A percentile compares a stretch with the other conserved stretches of the same genome.
Conservation (phyloP, 192 early-diverging fungal genomes). For the Entomortierella beljakovae region DNA sequence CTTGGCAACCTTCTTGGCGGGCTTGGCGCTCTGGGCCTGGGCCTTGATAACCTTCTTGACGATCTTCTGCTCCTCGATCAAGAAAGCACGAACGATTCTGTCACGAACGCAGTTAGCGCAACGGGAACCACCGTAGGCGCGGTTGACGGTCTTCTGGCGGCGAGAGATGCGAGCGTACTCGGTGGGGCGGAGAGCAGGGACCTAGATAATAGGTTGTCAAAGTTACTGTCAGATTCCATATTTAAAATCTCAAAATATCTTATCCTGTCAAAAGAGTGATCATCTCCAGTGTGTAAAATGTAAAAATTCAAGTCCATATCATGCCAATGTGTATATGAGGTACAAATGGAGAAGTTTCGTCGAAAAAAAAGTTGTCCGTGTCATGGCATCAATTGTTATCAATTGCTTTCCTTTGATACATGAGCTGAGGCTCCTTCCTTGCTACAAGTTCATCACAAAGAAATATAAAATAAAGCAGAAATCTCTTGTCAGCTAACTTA, state of each 20-base stretch:
- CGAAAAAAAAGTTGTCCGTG: too few relatives aligned
- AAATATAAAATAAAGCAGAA: neutral
- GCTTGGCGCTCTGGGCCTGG: slow-evolving; percentile 60
- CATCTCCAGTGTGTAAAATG: too few relatives aligned
- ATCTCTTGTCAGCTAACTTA: slow-evolving; percentile 56
- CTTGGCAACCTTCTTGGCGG: too few relatives aligned
- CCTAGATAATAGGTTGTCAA: slow-evolving; percentile 44
- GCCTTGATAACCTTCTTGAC: slow-evolving; percentile 99
- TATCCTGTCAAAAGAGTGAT: neutral
- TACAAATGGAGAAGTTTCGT: too few relatives aligned
- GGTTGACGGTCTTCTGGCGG: slow-evolving; percentile 92
- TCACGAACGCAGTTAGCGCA: slow-evolving; percentile 83
- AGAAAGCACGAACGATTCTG: slow-evolving; percentile 98
- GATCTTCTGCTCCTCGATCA: slow-evolving; percentile 99
- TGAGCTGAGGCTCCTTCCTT: too few relatives aligned
- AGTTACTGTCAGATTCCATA: neutral
- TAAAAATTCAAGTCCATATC: too few relatives aligned
- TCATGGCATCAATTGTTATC: too few relatives aligned
- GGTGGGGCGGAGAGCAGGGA: slow-evolving; percentile 92
- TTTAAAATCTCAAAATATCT: neutral
- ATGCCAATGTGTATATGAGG: too few relatives aligned
- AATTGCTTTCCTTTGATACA: too few relatives aligned
- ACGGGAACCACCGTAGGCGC: slow-evolving; percentile 97
- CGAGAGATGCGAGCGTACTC: slow-evolving; percentile 93
- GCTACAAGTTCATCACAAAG: too few relatives aligned